Evolutionary conservation across 352 stramenopile species (phyloP), one percentile per base, ranked within the genome.

Genomic region (Pythium sukuiense): DNA sequence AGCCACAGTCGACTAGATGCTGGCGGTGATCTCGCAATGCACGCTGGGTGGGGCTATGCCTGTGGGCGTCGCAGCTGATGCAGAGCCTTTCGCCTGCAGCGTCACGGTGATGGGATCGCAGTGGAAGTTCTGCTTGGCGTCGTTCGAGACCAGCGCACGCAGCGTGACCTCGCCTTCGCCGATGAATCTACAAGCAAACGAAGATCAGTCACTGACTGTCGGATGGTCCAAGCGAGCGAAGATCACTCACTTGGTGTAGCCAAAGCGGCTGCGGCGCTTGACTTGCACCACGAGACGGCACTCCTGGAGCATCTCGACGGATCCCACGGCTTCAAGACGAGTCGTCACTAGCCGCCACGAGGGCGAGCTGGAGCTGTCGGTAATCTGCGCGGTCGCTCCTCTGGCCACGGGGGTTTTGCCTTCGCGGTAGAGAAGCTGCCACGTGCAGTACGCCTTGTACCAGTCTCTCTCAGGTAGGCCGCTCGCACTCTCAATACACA

Each of bases 181-280:
- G n/a, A 53, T 37, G 20, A 61, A 26, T 16, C 55, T 52, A 45
- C n/a, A 29, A 32, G 3, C 5, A 14, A 18, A 37, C 32, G 9
- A 37, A 49, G 3, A 24, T 49, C 43, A 49, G 12, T 49, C 43
- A 49, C 43, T 18, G 43, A n/a, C n/a, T n/a, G n/a, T n/a, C n/a
- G n/a, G n/a, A n/a, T n/a, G n/a, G n/a, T n/a, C n/a, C n/a, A n/a
- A n/a, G n/a, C n/a, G n/a, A n/a, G 11, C 35, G 14, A 11, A 9
- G 35, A 3, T 11, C 7, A 41, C 39, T 48, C 39, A 48, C 39
- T 48, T 48, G 39, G 39, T 48, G 2, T 7, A 48, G 39, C 39
- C 39, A 16, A 48, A 26, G 16, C 50, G 50, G 29, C 50, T 57
- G 26, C 24, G 50, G 26, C 50, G 50, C 29, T 57, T 57, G 50